Evolutionary conservation across 2,329 filamentous ascomycete genomes (phyloP), one percentile per base, ranked within the genome.

Genomic region (Scopulariopsis brevicaulis): DNA sequence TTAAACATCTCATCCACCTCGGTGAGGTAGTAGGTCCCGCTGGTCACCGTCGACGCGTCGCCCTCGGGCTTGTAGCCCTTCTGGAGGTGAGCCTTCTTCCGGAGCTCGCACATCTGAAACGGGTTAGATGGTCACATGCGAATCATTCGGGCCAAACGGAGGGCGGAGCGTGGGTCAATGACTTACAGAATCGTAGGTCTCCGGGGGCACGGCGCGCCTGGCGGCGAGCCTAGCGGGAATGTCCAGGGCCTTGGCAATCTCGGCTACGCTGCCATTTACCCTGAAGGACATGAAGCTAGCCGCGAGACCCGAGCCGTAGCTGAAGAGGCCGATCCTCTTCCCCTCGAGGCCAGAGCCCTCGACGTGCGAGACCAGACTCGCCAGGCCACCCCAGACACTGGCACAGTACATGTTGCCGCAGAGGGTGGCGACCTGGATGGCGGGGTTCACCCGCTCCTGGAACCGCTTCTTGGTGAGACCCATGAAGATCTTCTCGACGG

Each of bases 401-500:
- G 73, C 81, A 68, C 80, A 83, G 77, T 84, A 84, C 81, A 83
- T 83, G 78, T 84, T 84, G 64, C 81, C 83, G 71, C 86, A 89
- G 71, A 87, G 82, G 63, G 88, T 92, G 64, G 89, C 84, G 40
- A 90, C 86, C 73, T 90, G 81, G 69, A 89, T 86, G 66, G 79
- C 77, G 56, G 87, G 86, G 69, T 79, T 77, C 65, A 94, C 86
- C 66, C 89, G 86, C 74, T 92, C 87, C 69, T 83, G 81, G 75
- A 89, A 93, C 65, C 82, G 83, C 81, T 92, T 92, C 83, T 94
- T 93, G 71, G 86, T 86, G 65, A 93, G 78, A 59, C 70, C 78
- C 86, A 94, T 89, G 72, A 94, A 94, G 62, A 86, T 86, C 83
- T 93, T 94, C 79, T 94, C 89, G 46, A 94, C 81, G 57, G 78